A percentile compares a stretch with the other conserved stretches of the same genome.
Evolutionary conservation across 495 filamentous ascomycete species (phyloP).

Genomic region (Penicillium coffeae): DNA sequence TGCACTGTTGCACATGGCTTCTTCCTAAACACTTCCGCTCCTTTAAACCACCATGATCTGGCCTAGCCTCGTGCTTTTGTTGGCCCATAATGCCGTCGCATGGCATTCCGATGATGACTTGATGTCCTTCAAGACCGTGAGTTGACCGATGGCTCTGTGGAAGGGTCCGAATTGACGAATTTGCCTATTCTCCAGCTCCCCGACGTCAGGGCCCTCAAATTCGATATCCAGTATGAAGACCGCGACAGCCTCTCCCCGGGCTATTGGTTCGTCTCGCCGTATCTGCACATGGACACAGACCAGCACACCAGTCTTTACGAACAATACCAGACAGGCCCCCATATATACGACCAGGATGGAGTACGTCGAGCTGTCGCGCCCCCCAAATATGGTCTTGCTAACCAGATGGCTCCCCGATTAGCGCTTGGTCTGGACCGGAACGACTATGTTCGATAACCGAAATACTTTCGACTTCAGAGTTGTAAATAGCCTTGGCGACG

Average conservation of each 20-base stretch:
- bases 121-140: slow-evolving; percentile 21
- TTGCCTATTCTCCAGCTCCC: slow-evolving; percentile 19
- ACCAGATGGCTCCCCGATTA: slow-evolving; percentile 13
- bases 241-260: slow-evolving; percentile 24
- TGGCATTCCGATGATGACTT: slow-evolving; percentile 18
- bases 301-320: slow-evolving; percentile 20
- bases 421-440: slow-evolving; percentile 33
- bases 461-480: slow-evolving; percentile 39
- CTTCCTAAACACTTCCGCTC: slow-evolving; percentile 8
- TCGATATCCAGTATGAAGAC: slow-evolving; percentile 22
- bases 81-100: slow-evolving; percentile 12
- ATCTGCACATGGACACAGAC: slow-evolving; percentile 26
- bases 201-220: slow-evolving; percentile 27
- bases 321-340: slow-evolving; percentile 33
- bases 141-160: background rate
- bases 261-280: slow-evolving; percentile 37
- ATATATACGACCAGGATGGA: slow-evolving; percentile 37
- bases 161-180: too few relatives aligned
- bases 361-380: slow-evolving; percentile 9
- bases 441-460: slow-evolving; percentile 27
- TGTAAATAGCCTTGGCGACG: slow-evolving; percentile 25
- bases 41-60: slow-evolving; percentile 16
- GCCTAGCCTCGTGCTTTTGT: slow-evolving; percentile 10
- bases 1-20: slow-evolving; percentile 9
- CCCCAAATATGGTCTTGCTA: background rate